Percentiles rank a stretch among this genome's conserved stretches.
phyloP scores from a whole-genome alignment of 257 asterid genomes.

The Nicotiana tabacum region DNA sequence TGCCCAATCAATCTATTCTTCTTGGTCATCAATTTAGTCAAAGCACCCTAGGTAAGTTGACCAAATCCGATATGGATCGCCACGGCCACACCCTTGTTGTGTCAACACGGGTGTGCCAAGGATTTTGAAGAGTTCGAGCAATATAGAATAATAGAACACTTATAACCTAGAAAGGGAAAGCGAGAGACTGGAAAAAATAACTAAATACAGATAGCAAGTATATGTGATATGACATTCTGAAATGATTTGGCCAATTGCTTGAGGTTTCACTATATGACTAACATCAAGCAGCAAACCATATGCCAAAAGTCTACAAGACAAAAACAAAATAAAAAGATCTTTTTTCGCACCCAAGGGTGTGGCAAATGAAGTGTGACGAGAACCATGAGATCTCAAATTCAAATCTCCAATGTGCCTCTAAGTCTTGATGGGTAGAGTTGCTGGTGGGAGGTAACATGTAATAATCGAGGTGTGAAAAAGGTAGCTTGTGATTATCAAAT shows the following conservation, averaged over 20 bases:
- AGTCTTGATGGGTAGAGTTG: neutral
- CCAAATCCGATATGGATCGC: too few species aligned
- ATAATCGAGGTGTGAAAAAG: neutral
- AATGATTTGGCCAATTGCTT: neutral
- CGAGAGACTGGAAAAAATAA: neutral
- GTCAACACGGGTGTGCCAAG: too few species aligned
- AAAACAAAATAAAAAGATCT: neutral
- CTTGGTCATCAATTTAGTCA: too few species aligned
- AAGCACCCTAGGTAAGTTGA: too few species aligned
- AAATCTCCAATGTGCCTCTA: neutral
- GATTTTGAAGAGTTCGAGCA: too few species aligned
- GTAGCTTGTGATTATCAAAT: neutral
- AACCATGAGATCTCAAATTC: neutral
- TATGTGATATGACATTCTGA: neutral
- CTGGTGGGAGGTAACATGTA: neutral
- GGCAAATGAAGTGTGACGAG: neutral
- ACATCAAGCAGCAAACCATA: neutral
- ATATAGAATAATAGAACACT: neutral
- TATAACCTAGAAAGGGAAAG: neutral
- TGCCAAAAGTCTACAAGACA: neutral
- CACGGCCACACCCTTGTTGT: too few species aligned
- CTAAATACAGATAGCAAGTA: neutral
- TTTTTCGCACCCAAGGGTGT: neutral
- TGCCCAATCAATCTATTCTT: too few species aligned
- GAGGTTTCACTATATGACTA: neutral